Evolutionary conservation across 441 rosid species (phyloP).

Genomic region (Mallotus repandus): DNA sequence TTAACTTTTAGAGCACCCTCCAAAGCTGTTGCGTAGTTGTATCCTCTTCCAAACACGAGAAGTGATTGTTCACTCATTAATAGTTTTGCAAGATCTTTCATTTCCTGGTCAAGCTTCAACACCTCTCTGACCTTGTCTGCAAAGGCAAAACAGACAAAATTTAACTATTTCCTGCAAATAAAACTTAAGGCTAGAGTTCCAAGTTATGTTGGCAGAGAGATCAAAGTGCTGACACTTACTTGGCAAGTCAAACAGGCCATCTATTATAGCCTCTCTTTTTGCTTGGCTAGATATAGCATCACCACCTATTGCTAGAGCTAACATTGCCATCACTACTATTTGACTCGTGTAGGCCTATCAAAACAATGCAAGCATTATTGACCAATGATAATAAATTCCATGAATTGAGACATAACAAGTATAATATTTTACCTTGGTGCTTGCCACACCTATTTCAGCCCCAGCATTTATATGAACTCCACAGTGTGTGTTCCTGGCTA

Average conservation of each 20-base stretch:
- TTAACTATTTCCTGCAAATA: background rate
- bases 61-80: conserved; percentile 84
- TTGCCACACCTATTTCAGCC: conserved; percentile 94
- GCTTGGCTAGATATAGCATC: conserved; percentile 70
- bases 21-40: conserved; percentile 85
- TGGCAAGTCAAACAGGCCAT: conserved; percentile 79
- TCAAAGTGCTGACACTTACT: conserved; percentile 35
- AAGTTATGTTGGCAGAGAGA: background rate
- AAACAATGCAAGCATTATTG: conserved; percentile 11
- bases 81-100: conserved; percentile 80
- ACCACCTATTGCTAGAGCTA: conserved; percentile 86
- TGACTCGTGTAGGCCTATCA: conserved; percentile 95
- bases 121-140: conserved; percentile 88
- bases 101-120: conserved; percentile 75
- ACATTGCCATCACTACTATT: conserved; percentile 94
- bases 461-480: conserved; percentile 97
- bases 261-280: conserved; percentile 76
- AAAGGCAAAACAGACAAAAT: conserved; percentile 8
- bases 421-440: conserved; percentile 63
- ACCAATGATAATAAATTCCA: conserved; percentile 7
- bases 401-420: background rate
- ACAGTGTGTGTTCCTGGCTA: conserved; percentile 88
- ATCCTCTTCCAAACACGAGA: conserved; percentile 94
- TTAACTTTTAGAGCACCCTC: conserved; percentile 96
- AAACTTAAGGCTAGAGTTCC: background rate